phyloP scores from a whole-genome alignment of 345 rosid species.

The Gossypium arboreum region DNA sequence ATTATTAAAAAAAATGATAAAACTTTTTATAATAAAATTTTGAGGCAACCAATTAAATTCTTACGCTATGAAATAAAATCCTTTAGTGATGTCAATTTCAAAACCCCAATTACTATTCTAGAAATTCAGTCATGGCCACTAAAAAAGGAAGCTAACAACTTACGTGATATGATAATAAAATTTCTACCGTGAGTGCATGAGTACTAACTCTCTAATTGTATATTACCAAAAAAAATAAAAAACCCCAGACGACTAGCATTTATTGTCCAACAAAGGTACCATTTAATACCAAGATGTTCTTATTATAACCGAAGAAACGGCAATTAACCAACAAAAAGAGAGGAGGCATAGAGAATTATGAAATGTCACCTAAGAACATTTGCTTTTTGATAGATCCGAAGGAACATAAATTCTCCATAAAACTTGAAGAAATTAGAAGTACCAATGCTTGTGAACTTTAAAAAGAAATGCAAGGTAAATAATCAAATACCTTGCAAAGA shows the following conservation, averaged over 20 bases:
- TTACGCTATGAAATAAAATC: too few species aligned
- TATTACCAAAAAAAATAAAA: neutral
- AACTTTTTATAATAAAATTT: neutral
- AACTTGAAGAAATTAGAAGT: neutral
- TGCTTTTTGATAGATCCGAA: neutral
- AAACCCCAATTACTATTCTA: neutral
- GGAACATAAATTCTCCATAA: neutral
- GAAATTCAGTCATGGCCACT: neutral
- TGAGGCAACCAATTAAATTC: neutral
- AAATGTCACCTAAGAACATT: neutral
- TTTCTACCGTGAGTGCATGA: too few species aligned
- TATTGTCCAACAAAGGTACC: neutral
- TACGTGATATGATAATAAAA: neutral
- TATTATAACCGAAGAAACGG: neutral
- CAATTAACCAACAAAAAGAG: neutral
- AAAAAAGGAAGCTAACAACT: neutral
- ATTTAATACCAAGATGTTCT: neutral
- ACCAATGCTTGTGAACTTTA: constrained; percentile 3
- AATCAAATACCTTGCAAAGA: constrained; percentile 45
- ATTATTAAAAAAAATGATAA: neutral
- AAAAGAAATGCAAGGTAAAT: constrained; percentile 12
- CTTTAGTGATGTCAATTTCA: too few species aligned
- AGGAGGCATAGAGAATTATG: neutral
- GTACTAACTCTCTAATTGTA: too few species aligned
- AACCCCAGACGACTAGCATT: neutral